A percentile compares a stretch with the other conserved stretches of the same genome.
Evolutionary conservation across 2,329 filamentous ascomycete genomes (phyloP).

Genomic region (Cladophialophora bantiana): DNA sequence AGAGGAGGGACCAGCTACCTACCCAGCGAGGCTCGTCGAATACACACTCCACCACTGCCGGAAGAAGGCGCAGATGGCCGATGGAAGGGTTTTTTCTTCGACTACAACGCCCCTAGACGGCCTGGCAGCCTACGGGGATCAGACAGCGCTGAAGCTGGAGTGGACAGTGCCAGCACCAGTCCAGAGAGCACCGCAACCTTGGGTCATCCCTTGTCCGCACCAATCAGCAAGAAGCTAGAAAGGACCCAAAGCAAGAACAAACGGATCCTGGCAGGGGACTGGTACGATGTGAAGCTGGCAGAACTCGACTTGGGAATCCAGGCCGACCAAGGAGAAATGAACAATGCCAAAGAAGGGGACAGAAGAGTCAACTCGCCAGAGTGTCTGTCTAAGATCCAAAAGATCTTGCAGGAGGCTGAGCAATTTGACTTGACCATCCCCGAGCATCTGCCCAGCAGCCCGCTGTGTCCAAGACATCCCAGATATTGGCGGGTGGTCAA

Average conservation of each 20-base stretch:
- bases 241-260: conserved; percentile 25
- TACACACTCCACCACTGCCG: conserved; percentile 40
- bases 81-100: conserved; percentile 40
- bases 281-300: conserved; percentile 39
- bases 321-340: conserved; percentile 16
- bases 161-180: conserved; percentile 3
- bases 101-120: conserved; percentile 37
- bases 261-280: conserved; percentile 31
- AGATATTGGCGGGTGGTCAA: conserved; percentile 40
- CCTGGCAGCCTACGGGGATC: background rate
- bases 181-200: conserved; percentile 9
- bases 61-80: conserved; percentile 33
- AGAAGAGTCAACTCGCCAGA: conserved; percentile 27
- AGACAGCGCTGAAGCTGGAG: conserved; percentile 3
- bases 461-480: conserved; percentile 40
- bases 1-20: conserved; percentile 41
- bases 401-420: conserved; percentile 11
- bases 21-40: conserved; percentile 40
- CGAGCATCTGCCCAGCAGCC: conserved; percentile 41
- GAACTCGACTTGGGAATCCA: conserved; percentile 31
- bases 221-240: conserved; percentile 8
- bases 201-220: background rate
- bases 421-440: conserved; percentile 38
- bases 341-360: conserved; percentile 25
- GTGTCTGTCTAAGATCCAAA: conserved; percentile 13